Percentiles rank a stretch among this genome's conserved stretches.
Evolutionary conservation across 192 early-diverging fungal genomes (phyloP).

Genomic region (Neocallimastix lanati): DNA sequence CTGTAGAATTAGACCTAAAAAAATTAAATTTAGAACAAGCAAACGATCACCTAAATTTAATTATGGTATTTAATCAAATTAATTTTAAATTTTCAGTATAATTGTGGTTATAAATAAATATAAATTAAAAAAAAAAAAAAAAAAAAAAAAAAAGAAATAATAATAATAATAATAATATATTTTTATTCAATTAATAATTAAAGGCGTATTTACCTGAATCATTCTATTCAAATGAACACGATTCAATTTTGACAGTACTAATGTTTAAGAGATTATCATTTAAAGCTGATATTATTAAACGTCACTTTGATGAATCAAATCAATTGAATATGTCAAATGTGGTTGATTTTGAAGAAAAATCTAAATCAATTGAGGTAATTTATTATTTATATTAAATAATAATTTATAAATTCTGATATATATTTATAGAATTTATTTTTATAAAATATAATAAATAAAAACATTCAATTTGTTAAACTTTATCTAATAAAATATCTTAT

Average conservation of each 20-base stretch:
- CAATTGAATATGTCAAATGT: not conserved
- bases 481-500: not conserved
- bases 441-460: too few species aligned
- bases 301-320: not conserved
- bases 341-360: conserved; percentile 51
- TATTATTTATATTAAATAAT: too few species aligned
- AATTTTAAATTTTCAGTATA: too few species aligned
- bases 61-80: conserved; percentile 5
- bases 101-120: too few species aligned
- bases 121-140: too few species aligned
- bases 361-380: conserved; percentile 25
- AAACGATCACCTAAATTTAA: conserved; percentile 38
- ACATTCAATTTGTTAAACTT: too few species aligned
- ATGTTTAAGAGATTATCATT: conserved; percentile 63
- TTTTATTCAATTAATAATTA: too few species aligned
- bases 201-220: conserved; percentile 70
- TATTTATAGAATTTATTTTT: too few species aligned
- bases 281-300: conserved; percentile 44
- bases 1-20: conserved; percentile 76
- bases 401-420: too few species aligned
- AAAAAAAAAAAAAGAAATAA: too few species aligned
- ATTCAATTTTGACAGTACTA: conserved; percentile 51
- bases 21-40: conserved; percentile 75
- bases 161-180: too few species aligned
- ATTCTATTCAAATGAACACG: conserved; percentile 64